These are phyloP conservation scores for Amanita exitialis DNA, from an alignment of 768 basidiomycete species.

Conservation along the genomic window DNA sequence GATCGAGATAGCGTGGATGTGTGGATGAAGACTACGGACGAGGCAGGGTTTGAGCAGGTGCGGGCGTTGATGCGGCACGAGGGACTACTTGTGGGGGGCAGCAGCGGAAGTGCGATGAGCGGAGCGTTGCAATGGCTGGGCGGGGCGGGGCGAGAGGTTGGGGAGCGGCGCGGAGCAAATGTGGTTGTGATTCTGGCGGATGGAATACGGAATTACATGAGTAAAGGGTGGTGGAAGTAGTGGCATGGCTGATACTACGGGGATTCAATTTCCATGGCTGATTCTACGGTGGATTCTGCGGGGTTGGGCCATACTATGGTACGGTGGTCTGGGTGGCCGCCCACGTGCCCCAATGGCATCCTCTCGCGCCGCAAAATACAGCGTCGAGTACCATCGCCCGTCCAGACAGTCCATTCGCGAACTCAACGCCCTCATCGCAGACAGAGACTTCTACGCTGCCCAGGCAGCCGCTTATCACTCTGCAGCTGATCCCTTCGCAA, in stretches of 20 bases:
- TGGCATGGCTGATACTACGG: too few relatives aligned
- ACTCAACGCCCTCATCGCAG: slow-evolving; percentile 61
- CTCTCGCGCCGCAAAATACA: slow-evolving; percentile 47
- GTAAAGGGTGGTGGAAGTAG: slow-evolving; percentile 93
- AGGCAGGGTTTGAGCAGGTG: slow-evolving; percentile 71
- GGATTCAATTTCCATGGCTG: too few relatives aligned
- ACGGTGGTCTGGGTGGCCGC: slow-evolving; percentile 77
- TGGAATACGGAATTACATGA: slow-evolving; percentile 91
- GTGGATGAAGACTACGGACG: slow-evolving; percentile 86
- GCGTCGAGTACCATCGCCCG: slow-evolving; percentile 69
- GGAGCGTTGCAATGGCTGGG: slow-evolving; percentile 74
- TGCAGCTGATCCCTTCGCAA: slow-evolving; percentile 26
- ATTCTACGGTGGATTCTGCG: too few relatives aligned
- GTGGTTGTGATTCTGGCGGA: slow-evolving; percentile 88
- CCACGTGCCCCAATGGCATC: slow-evolving; percentile 24
- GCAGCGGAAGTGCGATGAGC: slow-evolving; percentile 78
- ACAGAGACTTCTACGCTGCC: slow-evolving; percentile 46
- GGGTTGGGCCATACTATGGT: too few relatives aligned
- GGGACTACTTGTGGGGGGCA: slow-evolving; percentile 89
- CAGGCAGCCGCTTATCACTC: slow-evolving; percentile 31
- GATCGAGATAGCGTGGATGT: slow-evolving; percentile 56
- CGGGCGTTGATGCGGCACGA: slow-evolving; percentile 72
- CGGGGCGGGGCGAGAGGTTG: slow-evolving; percentile 55
- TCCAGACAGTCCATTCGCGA: slow-evolving; percentile 70
- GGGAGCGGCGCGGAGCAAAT: slow-evolving; percentile 60